Conservation (phyloP, 768 basidiomycete species). For the Termitomyces sp. region DNA sequence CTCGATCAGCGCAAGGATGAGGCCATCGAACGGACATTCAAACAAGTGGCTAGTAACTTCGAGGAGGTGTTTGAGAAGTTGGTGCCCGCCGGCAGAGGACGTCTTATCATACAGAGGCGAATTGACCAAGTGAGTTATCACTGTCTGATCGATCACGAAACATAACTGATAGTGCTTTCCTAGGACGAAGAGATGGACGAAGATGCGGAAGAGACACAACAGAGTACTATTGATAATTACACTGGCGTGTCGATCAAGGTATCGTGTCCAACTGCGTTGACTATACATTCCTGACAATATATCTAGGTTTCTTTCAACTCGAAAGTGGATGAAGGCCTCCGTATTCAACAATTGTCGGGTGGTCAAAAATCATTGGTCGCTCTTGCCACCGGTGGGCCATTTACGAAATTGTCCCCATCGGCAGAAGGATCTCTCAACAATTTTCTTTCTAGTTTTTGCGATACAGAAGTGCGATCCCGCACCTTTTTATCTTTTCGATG, state of each 20-base stretch:
- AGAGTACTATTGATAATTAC: conserved; percentile 85
- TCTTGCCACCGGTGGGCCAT: conserved; percentile 75
- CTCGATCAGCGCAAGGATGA: conserved; percentile 98
- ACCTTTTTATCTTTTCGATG: conserved; percentile 99
- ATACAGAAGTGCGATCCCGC: conserved; percentile 99
- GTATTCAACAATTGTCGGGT: conserved; percentile 95
- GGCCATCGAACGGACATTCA: conserved; percentile 97
- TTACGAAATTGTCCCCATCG: not conserved
- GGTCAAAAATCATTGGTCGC: conserved; percentile 98
- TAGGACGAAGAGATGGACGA: conserved; percentile 75
- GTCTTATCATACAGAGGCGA: conserved; percentile 88
- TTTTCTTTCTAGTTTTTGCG: conserved; percentile 69
- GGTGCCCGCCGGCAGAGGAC: conserved; percentile 89
- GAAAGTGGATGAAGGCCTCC: conserved; percentile 92
- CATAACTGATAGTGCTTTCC: not conserved
- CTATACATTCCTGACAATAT: not conserved
- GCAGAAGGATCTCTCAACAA: not conserved
- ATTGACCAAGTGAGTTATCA: conserved; percentile 67
- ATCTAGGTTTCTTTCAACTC: conserved; percentile 95
- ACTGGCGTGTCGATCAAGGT: conserved; percentile 97
- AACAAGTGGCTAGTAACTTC: conserved; percentile 96
- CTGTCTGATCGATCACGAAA: not conserved
- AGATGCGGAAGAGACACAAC: conserved; percentile 70
- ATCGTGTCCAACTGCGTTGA: not conserved
- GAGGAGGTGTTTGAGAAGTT: conserved; percentile 96